These are phyloP conservation scores for Colletotrichum tamarilloi DNA, from an alignment of 2,329 filamentous ascomycete species.

Conservation along the genomic window DNA sequence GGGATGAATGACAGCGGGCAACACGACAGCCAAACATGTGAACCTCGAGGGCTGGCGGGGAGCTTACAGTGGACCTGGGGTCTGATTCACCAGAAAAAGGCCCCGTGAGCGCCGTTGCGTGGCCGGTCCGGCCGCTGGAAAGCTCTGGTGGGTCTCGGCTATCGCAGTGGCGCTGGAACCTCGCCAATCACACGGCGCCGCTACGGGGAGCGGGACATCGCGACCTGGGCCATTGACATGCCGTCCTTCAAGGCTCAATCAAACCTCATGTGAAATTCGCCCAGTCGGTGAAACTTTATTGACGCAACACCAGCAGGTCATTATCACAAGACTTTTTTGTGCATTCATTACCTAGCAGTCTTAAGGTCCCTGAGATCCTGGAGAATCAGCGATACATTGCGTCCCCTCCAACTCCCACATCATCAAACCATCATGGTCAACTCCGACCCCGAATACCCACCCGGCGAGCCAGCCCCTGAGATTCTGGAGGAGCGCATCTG, in stretches of 20 bases:
- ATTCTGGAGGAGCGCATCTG: conserved; percentile 82
- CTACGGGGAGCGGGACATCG: conserved; percentile 32
- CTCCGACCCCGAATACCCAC: conserved; percentile 43
- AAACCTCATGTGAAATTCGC: conserved; percentile 31
- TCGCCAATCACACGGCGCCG: conserved; percentile 34
- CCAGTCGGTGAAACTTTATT: conserved; percentile 30
- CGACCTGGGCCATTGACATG: neutral
- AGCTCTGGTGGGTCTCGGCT: conserved; percentile 34
- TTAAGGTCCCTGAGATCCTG: neutral
- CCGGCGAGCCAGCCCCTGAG: conserved; percentile 63
- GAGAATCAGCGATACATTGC: neutral
- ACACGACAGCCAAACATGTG: conserved; percentile 14
- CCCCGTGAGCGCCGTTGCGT: conserved; percentile 28
- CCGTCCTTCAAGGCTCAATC: neutral
- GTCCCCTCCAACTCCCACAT: neutral
- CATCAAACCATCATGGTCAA: conserved; percentile 35
- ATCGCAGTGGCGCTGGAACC: conserved; percentile 34
- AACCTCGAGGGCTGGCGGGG: neutral
- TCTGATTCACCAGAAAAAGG: neutral
- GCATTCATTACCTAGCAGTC: no score
- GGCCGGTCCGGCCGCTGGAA: conserved; percentile 29
- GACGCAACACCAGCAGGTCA: conserved; percentile 1
- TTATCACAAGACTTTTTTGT: conserved; percentile 2
- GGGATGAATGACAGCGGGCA: neutral
- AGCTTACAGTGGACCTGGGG: neutral